Evolutionary conservation across 2,329 filamentous ascomycete genomes (phyloP).

Genomic region (Lasiodiplodia hormozganensis): DNA sequence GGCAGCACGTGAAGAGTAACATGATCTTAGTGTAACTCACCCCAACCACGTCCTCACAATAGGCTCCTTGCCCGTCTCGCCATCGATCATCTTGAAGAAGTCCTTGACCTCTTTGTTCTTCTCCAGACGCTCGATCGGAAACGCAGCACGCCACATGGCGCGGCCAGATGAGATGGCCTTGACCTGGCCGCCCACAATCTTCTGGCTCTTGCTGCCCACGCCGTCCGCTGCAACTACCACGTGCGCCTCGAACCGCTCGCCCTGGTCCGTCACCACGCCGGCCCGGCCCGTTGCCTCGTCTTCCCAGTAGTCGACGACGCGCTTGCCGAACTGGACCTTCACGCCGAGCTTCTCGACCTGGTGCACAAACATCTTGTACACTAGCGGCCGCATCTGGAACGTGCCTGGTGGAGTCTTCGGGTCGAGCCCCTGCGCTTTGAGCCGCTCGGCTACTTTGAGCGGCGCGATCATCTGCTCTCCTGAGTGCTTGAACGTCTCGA

Average conservation of each 20-base stretch:
- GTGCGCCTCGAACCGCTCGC: slow-evolving; percentile 51
- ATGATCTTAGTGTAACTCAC: slow-evolving; percentile 19
- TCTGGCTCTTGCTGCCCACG: slow-evolving; percentile 54
- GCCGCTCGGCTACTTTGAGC: slow-evolving; percentile 58
- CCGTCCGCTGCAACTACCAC: slow-evolving; percentile 50
- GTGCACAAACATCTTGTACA: slow-evolving; percentile 62
- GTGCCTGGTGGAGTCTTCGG: slow-evolving; percentile 60
- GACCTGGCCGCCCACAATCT: slow-evolving; percentile 53
- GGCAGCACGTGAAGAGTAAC: slow-evolving; percentile 18
- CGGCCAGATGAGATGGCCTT: slow-evolving; percentile 48
- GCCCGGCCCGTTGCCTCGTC: slow-evolving; percentile 48
- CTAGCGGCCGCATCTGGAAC: slow-evolving; percentile 63
- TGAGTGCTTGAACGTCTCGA: slow-evolving; percentile 62
- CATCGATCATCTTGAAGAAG: slow-evolving; percentile 53
- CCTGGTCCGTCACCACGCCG: slow-evolving; percentile 47
- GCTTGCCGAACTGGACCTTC: slow-evolving; percentile 50
- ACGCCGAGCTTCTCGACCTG: slow-evolving; percentile 56
- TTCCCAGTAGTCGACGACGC: slow-evolving; percentile 54
- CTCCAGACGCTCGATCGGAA: slow-evolving; percentile 52
- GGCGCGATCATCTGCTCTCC: slow-evolving; percentile 58
- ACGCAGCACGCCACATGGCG: slow-evolving; percentile 51
- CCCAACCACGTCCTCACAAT: slow-evolving; percentile 56
- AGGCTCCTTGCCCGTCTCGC: slow-evolving; percentile 45
- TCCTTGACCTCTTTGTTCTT: slow-evolving; percentile 55
- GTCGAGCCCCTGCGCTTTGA: slow-evolving; percentile 53